A percentile compares a stretch with the other conserved stretches of the same genome.
These are phyloP conservation scores for Echria macrotheca DNA, from an alignment of 495 filamentous ascomycete genomes.

Conservation along the genomic window DNA sequence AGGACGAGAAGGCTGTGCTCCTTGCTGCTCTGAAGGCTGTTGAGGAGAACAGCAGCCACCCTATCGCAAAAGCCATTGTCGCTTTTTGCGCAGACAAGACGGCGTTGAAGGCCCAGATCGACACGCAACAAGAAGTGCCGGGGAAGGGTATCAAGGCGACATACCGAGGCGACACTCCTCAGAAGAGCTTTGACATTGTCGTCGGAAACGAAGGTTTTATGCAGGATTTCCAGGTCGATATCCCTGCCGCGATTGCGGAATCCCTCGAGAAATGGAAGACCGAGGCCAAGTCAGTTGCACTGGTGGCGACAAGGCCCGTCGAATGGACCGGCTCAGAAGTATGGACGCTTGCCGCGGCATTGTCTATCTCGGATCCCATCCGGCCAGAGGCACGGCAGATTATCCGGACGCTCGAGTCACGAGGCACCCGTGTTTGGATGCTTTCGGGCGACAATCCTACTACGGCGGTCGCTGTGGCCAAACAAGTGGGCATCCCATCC, in stretches of 20 bases:
- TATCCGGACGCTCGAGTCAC: slow-evolving; percentile 60
- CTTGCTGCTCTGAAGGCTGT: slow-evolving; percentile 55
- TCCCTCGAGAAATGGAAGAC: slow-evolving; percentile 61
- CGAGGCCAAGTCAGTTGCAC: slow-evolving; percentile 67
- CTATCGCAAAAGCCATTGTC: slow-evolving; percentile 77
- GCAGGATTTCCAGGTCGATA: slow-evolving; percentile 34
- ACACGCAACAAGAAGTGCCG: slow-evolving; percentile 64
- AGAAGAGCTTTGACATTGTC: slow-evolving; percentile 54
- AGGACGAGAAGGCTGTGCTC: slow-evolving; percentile 17
- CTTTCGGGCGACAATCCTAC: slow-evolving; percentile 78
- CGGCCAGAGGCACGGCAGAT: slow-evolving; percentile 67
- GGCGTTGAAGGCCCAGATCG: slow-evolving; percentile 26
- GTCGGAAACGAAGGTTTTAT: slow-evolving; percentile 84
- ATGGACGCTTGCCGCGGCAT: slow-evolving; percentile 43
- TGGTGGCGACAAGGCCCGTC: slow-evolving; percentile 49
- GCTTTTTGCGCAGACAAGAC: slow-evolving; percentile 50
- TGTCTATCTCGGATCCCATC: slow-evolving; percentile 66
- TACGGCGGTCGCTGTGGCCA: slow-evolving; percentile 72
- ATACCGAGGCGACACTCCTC: slow-evolving; percentile 42
- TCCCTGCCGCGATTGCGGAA: slow-evolving; percentile 29
- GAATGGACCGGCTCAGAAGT: slow-evolving; percentile 1
- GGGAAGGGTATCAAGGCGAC: slow-evolving; percentile 76
- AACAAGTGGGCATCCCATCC: slow-evolving; percentile 65
- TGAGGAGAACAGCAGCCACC: slow-evolving; percentile 82
- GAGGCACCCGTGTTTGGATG: slow-evolving; percentile 77